Base-by-base conservation (phyloP, 1,284 basidiomycete species). In the Puccinia polysora region DNA sequence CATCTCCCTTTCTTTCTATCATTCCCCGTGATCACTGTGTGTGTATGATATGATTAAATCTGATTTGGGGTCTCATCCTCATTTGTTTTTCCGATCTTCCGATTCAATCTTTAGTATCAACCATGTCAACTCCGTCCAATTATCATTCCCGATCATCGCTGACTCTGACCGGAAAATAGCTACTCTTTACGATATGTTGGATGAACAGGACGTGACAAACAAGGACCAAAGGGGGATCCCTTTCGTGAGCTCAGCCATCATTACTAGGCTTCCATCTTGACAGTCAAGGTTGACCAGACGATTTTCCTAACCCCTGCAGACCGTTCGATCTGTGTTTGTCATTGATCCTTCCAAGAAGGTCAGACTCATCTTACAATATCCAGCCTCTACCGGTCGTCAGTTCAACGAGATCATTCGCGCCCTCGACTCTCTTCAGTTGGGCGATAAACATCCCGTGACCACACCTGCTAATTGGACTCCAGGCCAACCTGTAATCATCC, bases 401-500 rank as follows among this genome's bases (percentile, higher is more conserved):
- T 85, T 84, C 76, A 87, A 88, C 78, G 94, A 97, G 82, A 87
- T 96, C 77, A 81, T 96, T 74, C 87, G 94, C 68, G 86, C 86
- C 68, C 82, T 91, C 75, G 89, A 91, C 80, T 87, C 91, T 62
- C 86, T 99, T 72, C 96, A 98, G 81, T 84, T 95, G 74, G 90
- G 91, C 59, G 94, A 97, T 84, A 92, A 90, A 83, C 84, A 94
- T 84, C 80, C 81, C 73, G 76, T 83, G 72, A 80, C 80, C 84
- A 86, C 78, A 81, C 91, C 79, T n/a, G 92, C 90, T 75, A 94
- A 97, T 86, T 97, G 67, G 95, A 86, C 88, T 75, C 87, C 88
- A 80, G 93, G 92, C 56, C 88, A 94, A 18, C 88, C 92, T 79
- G 94, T 97, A 73, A 97, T 99, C 78, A 88, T 99, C 50, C 93